Base-by-base conservation (phyloP, 2,329 filamentous ascomycete genomes). In the Sclerotinia sclerotiorum region DNA sequence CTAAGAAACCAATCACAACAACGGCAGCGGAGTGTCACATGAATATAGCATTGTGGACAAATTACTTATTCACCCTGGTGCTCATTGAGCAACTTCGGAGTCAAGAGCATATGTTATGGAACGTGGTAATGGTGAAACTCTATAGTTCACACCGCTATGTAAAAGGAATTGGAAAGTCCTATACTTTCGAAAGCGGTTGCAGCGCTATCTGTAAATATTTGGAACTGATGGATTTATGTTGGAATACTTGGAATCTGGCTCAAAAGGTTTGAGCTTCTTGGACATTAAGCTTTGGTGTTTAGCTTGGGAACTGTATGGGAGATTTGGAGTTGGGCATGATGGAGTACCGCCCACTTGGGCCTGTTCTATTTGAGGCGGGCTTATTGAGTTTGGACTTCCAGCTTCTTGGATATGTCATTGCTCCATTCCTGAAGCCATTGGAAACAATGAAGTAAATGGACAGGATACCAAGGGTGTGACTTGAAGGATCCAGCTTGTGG, bases 1-100 rank as follows among this genome's bases (percentile, higher is more conserved):
- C 75, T 90, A 56, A 81, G 85, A 73, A 82, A 80, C 10, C 79
- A 79, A 72, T 80, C 79, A 57, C 65, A 67, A 27, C 65, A 61
- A 35, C 44, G 65, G 48, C 65, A 67, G 48, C 57, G 65, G 46
- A 67, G 56, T 27, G 65, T 54, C 48, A 67, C 65, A 52, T 67
- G 65, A 67, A 54, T 35, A 24, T 8, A 19, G 19, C 19, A 17
- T 8, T 19, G 19, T n/a, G 17, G 17, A 21, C n/a, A 24, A 49
- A 27, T 19, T 15, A 5, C 7, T 63, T 49, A 27, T 32, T 21
- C 6, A 13, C 21, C 24, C 3, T n/a, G 32, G 35, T 15, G 6
- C 32, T 63, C n/a, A 17, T 11, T 13, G 51, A 46, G 29, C n/a
- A 39, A 39, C 7, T n/a, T 62, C 46, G 8, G n/a, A 6, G 13